phyloP scores from a whole-genome alignment of 495 filamentous ascomycete species.

The Amphirosellinia nigrospora region DNA sequence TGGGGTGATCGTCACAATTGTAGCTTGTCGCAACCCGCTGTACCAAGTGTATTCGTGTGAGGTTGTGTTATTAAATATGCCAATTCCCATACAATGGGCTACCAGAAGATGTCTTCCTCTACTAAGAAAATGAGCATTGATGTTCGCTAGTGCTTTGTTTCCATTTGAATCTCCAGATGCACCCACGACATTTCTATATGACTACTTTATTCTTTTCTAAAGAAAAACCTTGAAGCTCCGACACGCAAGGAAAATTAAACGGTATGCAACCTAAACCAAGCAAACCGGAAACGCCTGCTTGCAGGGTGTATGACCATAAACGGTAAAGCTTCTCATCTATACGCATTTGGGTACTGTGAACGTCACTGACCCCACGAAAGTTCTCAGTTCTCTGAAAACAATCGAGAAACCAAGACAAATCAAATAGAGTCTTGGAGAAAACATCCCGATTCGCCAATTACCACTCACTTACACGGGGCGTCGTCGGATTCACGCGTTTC shows the following conservation, averaged over 20 bases:
- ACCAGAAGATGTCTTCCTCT: background rate
- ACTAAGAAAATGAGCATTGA: background rate
- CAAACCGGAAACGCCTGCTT: background rate
- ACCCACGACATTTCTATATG: background rate
- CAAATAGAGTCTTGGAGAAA: background rate
- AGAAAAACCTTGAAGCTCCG: background rate
- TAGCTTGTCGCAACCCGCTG: background rate
- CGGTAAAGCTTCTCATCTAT: background rate
- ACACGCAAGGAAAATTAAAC: background rate
- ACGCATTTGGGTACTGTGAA: background rate
- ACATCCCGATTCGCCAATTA: background rate
- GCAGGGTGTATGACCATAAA: background rate
- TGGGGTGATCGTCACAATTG: background rate
- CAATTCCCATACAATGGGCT: background rate
- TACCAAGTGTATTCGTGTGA: background rate
- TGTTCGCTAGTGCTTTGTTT: background rate
- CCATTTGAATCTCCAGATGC: background rate
- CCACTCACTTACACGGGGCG: background rate
- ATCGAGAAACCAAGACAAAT: background rate
- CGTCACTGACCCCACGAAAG: background rate
- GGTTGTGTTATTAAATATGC: background rate
- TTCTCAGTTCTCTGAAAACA: background rate
- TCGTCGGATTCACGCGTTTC: background rate
- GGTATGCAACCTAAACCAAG: background rate
- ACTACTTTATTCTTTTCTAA: background rate